Conservation (phyloP, 306 rosid species). For the Acacia melanoxylon region DNA sequence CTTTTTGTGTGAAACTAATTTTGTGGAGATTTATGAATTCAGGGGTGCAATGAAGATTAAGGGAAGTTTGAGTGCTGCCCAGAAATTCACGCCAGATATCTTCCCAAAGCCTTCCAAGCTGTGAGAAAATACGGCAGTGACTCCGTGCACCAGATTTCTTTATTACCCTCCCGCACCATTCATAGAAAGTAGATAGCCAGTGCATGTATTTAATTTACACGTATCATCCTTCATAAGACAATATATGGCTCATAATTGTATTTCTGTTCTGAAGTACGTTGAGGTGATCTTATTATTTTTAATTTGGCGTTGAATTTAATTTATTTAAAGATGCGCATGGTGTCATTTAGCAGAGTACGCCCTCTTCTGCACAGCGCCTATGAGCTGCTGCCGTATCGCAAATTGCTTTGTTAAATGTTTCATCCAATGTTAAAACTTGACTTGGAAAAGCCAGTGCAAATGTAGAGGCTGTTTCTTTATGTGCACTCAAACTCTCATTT, state of each 20-base stretch:
- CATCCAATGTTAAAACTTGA: background rate
- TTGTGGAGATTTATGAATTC: slow-evolving; percentile 28
- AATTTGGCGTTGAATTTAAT: too few relatives aligned
- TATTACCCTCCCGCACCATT: slow-evolving; percentile 4
- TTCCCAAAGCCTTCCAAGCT: slow-evolving; percentile 95
- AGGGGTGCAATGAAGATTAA: slow-evolving; percentile 88
- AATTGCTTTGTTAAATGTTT: background rate
- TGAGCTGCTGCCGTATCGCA: too few relatives aligned
- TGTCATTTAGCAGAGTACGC: background rate
- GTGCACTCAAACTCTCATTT: too few relatives aligned
- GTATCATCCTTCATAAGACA: slow-evolving; percentile 25
- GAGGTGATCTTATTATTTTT: slow-evolving; percentile 1
- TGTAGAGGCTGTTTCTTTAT: background rate
- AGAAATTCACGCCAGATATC: slow-evolving; percentile 86
- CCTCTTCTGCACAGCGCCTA: background rate
- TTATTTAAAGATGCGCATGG: background rate
- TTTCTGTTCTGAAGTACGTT: slow-evolving; percentile 15
- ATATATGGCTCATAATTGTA: slow-evolving; percentile 24
- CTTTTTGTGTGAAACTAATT: background rate
- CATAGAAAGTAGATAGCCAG: slow-evolving; percentile 23
- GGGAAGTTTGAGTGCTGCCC: slow-evolving; percentile 89
- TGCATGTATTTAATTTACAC: slow-evolving; percentile 12
- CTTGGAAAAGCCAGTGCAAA: background rate
- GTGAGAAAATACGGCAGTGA: slow-evolving; percentile 45
- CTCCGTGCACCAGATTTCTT: slow-evolving; percentile 21